Evolutionary conservation across 2,329 filamentous ascomycete species (phyloP).

Genomic region (Sclerotinia sclerotiorum): DNA sequence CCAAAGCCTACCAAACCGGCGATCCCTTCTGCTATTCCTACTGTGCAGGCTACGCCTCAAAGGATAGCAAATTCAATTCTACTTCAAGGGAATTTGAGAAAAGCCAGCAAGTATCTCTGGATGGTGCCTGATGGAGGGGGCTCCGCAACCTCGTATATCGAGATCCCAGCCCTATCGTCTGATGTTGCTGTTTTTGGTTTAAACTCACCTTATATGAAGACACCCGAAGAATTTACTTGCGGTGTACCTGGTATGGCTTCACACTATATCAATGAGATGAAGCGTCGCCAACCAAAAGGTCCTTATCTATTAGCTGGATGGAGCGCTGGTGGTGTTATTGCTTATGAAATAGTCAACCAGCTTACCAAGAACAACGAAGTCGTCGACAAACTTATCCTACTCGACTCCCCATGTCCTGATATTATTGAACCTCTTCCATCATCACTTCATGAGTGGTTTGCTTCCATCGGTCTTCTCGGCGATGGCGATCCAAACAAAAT

Average conservation of each 20-base stretch:
- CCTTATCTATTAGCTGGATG: slow-evolving; percentile 70
- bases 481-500: slow-evolving; percentile 47
- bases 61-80: slow-evolving; percentile 40
- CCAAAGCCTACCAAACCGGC: slow-evolving; percentile 35
- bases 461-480: slow-evolving; percentile 68
- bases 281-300: slow-evolving; percentile 66
- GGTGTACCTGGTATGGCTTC: slow-evolving; percentile 64
- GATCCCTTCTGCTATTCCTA: slow-evolving; percentile 45
- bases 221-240: slow-evolving; percentile 63
- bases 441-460: slow-evolving; percentile 58
- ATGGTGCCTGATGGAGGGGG: slow-evolving; percentile 52
- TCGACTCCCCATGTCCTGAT: slow-evolving; percentile 66
- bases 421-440: slow-evolving; percentile 66
- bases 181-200: slow-evolving; percentile 56
- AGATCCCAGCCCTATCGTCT: slow-evolving; percentile 43
- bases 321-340: slow-evolving; percentile 75
- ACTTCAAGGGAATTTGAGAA: slow-evolving; percentile 50
- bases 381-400: slow-evolving; percentile 61
- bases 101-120: slow-evolving; percentile 47
- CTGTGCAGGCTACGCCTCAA: slow-evolving; percentile 30
- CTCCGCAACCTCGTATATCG: slow-evolving; percentile 41
- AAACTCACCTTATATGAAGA: slow-evolving; percentile 72
- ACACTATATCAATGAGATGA: slow-evolving; percentile 68
- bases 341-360: slow-evolving; percentile 64
- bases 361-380: slow-evolving; percentile 56